Base-by-base conservation (phyloP, 495 filamentous ascomycete genomes). In the Elaphomyces granulatus region DNA sequence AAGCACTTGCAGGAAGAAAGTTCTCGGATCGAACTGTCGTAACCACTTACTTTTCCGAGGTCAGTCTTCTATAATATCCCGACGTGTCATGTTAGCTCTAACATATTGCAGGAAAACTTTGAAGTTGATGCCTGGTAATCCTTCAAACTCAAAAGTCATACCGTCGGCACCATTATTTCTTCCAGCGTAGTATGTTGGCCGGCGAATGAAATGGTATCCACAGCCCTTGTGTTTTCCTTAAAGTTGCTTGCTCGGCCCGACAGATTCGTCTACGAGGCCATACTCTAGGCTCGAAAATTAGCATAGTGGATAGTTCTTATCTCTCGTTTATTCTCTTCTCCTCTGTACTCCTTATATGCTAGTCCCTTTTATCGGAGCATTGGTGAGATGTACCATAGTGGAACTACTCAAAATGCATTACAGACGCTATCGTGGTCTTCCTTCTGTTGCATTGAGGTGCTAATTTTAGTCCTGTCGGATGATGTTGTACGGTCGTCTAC, bases 1-100 rank as follows among this genome's bases (percentile, higher is more conserved):
- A 78, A 46, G 77, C 85, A 31, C 70, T 98, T 43, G 92, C 92
- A 8, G 90, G 90, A 31, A 71, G 90, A 38, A 94, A 95, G 56
- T 98, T 96, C 53, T 82, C 84, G 1, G 85, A 94, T 59, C 75
- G 90, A 30, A 98, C 90, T 6, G 90, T 98, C 15, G 92, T 98
- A 23, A 84, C 83, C 7, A 94, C 92, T 10, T 94, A 87, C 60
- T 98, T 94, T 59, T 78, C 83, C 15, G 90, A 94, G 70, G 82
- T 83, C 63, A 59, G 71, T 41, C 6, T n/a, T n/a, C n/a, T n/a
- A n/a, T n/a, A n/a, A n/a, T n/a, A n/a, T n/a, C n/a, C n/a, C n/a
- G n/a, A n/a, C n/a, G n/a, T n/a, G n/a, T n/a, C n/a, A n/a, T n/a
- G n/a, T n/a, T n/a, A n/a, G n/a, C 26, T 43, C 44, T 49, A 51